Evolutionary conservation across 2,329 filamentous ascomycete species (phyloP), one percentile per base, ranked within the genome.

Genomic region (Ceratocystis diversiconidia): DNA sequence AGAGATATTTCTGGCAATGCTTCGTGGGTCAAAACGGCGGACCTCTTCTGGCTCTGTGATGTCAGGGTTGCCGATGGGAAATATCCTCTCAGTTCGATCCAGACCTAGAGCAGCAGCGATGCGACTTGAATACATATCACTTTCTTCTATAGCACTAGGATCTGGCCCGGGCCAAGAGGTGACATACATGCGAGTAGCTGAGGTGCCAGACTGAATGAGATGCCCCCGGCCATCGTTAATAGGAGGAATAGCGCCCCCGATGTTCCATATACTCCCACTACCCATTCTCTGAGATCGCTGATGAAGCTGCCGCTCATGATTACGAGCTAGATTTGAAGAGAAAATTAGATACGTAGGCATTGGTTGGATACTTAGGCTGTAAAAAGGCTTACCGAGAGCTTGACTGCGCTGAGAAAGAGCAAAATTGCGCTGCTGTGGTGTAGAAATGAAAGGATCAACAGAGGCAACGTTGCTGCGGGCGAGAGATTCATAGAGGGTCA

Each of bases 91-190:
- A 36, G 82, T 79, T 59, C 84, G 85, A 72, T 95, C 85, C 68
- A 97, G 80, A n/a, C 89, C 82, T 63, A 97, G 79, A 2, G 94
- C 94, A 17, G 86, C 78, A 7, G 92, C 91, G 65, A 99, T 76
- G 32, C 90, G 84, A 50, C 82, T 82, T 71, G 88, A 84, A 72
- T 95, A 88, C 63, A 82, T 84, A 66, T 87, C 83, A 12, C 80
- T 76, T 50, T 90, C 84, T 46, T 88, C 83, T 46, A 83, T 79
- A 1, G 78, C 72, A 59, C 74, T 78, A 5, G 76, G 73, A 22
- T 73, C 74, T 0, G 73, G 67, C 5, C 72, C 73, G 0, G 76
- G 74, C 65, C 84, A 84, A 0, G 77, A 74, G n/a, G 79, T 80
- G 0, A 78, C 77, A 68, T 81, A 82, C n/a, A 84, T 76, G 4